phyloP scores from a whole-genome alignment of 352 stramenopile species.

The Pythium guiyangense region DNA sequence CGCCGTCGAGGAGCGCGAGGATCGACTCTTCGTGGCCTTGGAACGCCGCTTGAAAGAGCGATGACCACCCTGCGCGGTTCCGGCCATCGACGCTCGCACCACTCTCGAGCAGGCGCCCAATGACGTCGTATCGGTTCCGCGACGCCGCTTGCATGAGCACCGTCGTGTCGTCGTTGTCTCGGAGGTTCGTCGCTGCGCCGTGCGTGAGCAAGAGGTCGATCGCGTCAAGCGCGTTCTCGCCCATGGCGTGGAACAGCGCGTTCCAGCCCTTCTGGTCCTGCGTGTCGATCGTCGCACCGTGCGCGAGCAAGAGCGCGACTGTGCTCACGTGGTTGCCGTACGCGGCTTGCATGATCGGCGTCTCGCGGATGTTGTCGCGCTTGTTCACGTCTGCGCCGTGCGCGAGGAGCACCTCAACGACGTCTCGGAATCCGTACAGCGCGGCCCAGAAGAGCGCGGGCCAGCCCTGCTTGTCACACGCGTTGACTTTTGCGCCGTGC shows the following conservation, averaged over 20 bases:
- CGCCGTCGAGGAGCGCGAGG: conserved; percentile 2
- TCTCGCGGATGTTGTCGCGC: conserved; percentile 9
- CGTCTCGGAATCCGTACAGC: conserved; percentile 1
- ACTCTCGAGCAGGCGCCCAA: conserved; percentile 3
- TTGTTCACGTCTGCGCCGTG: conserved; percentile 6
- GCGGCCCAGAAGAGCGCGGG: conserved; percentile 8
- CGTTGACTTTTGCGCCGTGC: conserved; percentile 1
- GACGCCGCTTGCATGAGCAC: conserved; percentile 10
- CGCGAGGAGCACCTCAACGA: neutral
- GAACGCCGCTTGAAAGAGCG: conserved; percentile 7
- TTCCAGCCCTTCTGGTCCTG: conserved; percentile 10
- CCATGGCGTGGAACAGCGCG: conserved; percentile 6
- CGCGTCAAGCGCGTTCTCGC: conserved; percentile 3
- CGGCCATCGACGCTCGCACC: conserved; percentile 1
- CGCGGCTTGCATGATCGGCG: conserved; percentile 13
- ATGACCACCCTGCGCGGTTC: conserved; percentile 2
- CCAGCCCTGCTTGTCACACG: conserved; percentile 9
- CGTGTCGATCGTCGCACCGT: conserved; percentile 7
- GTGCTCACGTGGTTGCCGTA: conserved; percentile 6
- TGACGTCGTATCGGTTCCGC: conserved; percentile 3
- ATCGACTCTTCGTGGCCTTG: conserved; percentile 6
- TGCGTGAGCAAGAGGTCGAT: conserved; percentile 2
- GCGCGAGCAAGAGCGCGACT: conserved; percentile 1
- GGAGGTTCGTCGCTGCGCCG: conserved; percentile 3
- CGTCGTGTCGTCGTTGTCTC: conserved; percentile 1